Evolutionary conservation across 2,329 filamentous ascomycete species (phyloP), one percentile per base, ranked within the genome.

Genomic region (Fusarium pininemorale): DNA sequence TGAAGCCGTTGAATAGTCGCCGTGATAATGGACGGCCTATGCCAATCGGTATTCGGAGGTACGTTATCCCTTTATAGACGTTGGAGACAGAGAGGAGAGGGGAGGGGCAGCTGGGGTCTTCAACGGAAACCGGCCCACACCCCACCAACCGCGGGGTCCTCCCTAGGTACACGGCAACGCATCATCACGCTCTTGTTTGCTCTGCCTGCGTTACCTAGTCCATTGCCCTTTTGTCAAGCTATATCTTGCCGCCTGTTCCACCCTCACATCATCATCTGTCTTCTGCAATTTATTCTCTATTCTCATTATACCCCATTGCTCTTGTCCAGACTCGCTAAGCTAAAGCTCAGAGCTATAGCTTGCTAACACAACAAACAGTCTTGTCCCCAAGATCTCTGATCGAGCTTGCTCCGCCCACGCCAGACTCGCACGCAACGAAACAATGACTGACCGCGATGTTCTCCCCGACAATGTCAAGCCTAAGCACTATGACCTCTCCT

Each of bases 401-500:
- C 79, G 81, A 72, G 78, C 73, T 72, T 83, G 82, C 66, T 83
- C 82, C 50, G 80, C 80, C 64, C 82, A 81, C 75, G 80, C 81
- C 60, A 77, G 80, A 78, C 75, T 79, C 62, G 81, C 82, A 66
- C 75, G 75, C 59, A 81, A 81, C 70, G 78, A 75, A 59, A 79
- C 75, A 57, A 90, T 90, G 86, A 82, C 85, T 58, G 90, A 91
- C 82, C 86, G 90, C 80, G 90, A 92, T 69, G 86, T 90, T 74
- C 87, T 92, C 70, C 90, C 90, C 54, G 85, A 86, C 78, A 84
- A 83, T 75, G 90, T 96, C 81, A 96, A 94, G 85, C 95, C 96
- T 6, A 86, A 87, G 72, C 94, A 98, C 85, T 99, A 99, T 85
- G 87, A 90, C 79, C 87, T 99, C 75, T 94, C 92, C 63, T 89